phyloP scores from a whole-genome alignment of 2,329 filamentous ascomycete genomes.

The Septoria linicola region DNA sequence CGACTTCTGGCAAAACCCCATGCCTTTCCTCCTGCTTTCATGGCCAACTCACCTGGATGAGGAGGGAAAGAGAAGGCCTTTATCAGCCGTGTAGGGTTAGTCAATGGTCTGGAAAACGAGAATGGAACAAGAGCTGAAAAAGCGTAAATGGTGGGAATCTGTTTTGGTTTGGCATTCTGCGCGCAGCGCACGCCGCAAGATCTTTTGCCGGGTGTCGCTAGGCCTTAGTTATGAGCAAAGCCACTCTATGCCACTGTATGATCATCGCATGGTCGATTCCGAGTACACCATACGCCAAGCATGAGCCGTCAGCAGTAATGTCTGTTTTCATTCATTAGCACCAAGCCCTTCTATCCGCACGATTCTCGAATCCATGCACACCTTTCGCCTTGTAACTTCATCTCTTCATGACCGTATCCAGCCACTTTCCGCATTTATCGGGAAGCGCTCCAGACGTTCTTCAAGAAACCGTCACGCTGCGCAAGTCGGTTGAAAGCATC shows the following conservation, averaged over 20 bases:
- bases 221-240: conserved; percentile 13
- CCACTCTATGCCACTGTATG: conserved; percentile 11
- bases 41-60: conserved; percentile 26
- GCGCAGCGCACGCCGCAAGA: conserved; percentile 11
- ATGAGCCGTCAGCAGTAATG: conserved; percentile 17
- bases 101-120: neutral
- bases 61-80: conserved; percentile 36
- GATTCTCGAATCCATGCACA: neutral
- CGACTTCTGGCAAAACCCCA: conserved; percentile 23
- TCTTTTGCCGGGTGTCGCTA: conserved; percentile 8
- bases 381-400: conserved; percentile 1
- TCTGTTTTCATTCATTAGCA: neutral
- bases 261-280: neutral
- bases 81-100: conserved; percentile 26
- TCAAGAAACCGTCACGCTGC: conserved; percentile 94
- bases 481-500: conserved; percentile 93
- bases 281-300: conserved; percentile 13
- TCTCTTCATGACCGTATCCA: conserved; percentile 4
- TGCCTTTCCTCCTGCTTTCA: conserved; percentile 38
- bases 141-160: conserved; percentile 1
- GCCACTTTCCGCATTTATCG: conserved; percentile 44
- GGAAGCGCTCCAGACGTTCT: conserved; percentile 87
- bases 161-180: conserved; percentile 8
- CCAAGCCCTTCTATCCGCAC: neutral
- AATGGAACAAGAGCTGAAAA: neutral